Base-by-base conservation (phyloP, 2,329 filamentous ascomycete genomes). In the Aspergillus quadrilineatus region DNA sequence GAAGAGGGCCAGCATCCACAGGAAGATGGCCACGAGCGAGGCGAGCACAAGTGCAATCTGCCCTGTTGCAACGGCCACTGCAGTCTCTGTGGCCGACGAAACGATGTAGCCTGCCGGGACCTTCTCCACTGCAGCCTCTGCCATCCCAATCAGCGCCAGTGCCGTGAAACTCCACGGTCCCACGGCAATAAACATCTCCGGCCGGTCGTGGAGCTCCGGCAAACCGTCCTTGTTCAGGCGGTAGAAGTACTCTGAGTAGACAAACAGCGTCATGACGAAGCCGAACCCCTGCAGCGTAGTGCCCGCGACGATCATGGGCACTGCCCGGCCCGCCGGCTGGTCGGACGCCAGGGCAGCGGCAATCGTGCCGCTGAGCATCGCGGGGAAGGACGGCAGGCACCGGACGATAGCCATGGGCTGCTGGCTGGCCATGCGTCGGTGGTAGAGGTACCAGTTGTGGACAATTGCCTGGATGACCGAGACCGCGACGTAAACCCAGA, bases 401-500 rank as follows among this genome's bases (percentile, higher is more conserved):
- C 60, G 43, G 14, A 60, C 52, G 53, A 64, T 50, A 7, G 44
- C 29, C 26, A 62, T 50, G 34, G 47, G 22, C 29, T 57, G 14
- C 28, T 51, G 8, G 42, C n/a, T 41, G 4, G 32, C 37, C 17
- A 53, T 47, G 29, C 60, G 22, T 1, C 29, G 29, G 17, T 59
- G 62, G 30, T 43, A 57, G 12, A 53, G 44, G 12, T 50, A 53
- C 43, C 43, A 59, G 14, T 42, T 48, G 3, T n/a, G 15, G 5
- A 41, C 3, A 29, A 55, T 12, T 58, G 61, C 50, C 53, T 61
- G 22, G 28, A 56, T 9, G 5, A 46, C 44, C 3, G 63, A 48
- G 14, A 85, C 82, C 0, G 77, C 73, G 4, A 84, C 77, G 65
- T 91, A 91, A 1, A 79, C 73, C 86, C 88, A 91, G 69, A 89